Conservation (phyloP, 2,329 filamentous ascomycete genomes). For the Colletotrichum navitas region DNA sequence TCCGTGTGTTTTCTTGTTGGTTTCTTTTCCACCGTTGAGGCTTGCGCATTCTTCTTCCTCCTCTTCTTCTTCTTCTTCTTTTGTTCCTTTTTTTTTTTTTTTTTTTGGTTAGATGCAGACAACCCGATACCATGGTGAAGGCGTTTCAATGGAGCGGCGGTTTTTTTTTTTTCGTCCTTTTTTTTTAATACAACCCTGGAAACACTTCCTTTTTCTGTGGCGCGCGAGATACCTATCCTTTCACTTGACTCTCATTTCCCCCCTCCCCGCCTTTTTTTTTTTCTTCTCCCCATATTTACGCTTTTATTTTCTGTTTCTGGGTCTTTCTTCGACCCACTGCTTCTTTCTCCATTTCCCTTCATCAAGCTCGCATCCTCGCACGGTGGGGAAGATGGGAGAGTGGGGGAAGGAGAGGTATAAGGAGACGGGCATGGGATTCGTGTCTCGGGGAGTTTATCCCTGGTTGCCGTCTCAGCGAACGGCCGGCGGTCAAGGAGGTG, state of each 20-base stretch:
- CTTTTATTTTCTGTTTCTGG: not conserved
- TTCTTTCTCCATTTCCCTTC: not conserved
- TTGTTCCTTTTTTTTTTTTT: not conserved
- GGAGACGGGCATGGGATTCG: not conserved
- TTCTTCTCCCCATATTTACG: not conserved
- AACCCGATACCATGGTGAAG: slow-evolving; percentile 26
- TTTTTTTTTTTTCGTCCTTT: not conserved
- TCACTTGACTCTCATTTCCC: not conserved
- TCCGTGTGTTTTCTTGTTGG: not conserved
- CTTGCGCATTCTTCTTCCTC: not conserved
- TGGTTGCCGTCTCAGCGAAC: not conserved
- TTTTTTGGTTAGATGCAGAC: not conserved
- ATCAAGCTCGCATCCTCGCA: not conserved
- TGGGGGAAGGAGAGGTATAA: too few relatives aligned
- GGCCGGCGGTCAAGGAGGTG: not conserved
- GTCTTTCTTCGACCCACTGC: not conserved
- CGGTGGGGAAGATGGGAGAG: too few relatives aligned
- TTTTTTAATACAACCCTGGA: not conserved
- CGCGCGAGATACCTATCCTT: slow-evolving; percentile 22
- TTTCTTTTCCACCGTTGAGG: not conserved
- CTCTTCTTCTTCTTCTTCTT: too few relatives aligned
- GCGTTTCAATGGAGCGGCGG: slow-evolving; percentile 15
- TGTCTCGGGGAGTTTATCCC: slow-evolving; percentile 6
- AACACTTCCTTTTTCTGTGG: not conserved
- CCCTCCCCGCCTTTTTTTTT: not conserved